Percentiles rank a stretch among this genome's conserved stretches.
Evolutionary conservation across 306 rosid genomes (phyloP).

Genomic region (Pterocarpus macrocarpus): DNA sequence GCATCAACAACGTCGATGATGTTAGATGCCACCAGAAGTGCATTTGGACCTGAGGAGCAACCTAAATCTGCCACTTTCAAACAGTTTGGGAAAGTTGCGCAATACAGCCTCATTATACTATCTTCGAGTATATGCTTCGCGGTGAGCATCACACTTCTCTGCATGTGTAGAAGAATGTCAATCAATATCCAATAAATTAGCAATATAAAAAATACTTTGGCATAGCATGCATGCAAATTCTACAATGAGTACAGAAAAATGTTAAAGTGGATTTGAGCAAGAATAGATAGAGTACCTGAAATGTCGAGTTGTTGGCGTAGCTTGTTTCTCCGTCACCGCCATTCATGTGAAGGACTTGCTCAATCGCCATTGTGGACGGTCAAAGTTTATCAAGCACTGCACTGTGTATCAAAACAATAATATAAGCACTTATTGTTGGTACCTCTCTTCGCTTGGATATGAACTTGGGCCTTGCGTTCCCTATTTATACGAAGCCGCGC

Average conservation of each 20-base stretch:
- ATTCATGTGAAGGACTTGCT: too few relatives aligned
- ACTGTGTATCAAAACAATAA: too few relatives aligned
- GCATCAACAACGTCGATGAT: background rate
- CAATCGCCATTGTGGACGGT: too few relatives aligned
- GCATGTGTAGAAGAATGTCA: background rate
- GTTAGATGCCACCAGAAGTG: conserved; percentile 24
- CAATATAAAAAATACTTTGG: background rate
- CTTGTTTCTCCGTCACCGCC: too few relatives aligned
- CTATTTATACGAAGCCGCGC: too few relatives aligned
- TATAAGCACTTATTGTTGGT: too few relatives aligned
- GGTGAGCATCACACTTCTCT: background rate
- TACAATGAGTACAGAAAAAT: background rate
- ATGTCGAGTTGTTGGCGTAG: too few relatives aligned
- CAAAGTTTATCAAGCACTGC: too few relatives aligned
- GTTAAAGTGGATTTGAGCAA: background rate
- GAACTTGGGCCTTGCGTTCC: too few relatives aligned
- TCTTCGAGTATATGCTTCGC: conserved; percentile 45
- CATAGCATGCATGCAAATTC: background rate
- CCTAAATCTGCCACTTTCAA: conserved; percentile 62
- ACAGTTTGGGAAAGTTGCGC: conserved; percentile 34
- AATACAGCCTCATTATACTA: conserved; percentile 26
- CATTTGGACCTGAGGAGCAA: conserved; percentile 52
- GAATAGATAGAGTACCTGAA: too few relatives aligned
- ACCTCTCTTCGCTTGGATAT: too few relatives aligned
- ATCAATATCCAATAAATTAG: background rate